These are phyloP conservation scores for Angomonas deanei DNA, from an alignment of 208 protist species.

Conservation along the genomic window DNA sequence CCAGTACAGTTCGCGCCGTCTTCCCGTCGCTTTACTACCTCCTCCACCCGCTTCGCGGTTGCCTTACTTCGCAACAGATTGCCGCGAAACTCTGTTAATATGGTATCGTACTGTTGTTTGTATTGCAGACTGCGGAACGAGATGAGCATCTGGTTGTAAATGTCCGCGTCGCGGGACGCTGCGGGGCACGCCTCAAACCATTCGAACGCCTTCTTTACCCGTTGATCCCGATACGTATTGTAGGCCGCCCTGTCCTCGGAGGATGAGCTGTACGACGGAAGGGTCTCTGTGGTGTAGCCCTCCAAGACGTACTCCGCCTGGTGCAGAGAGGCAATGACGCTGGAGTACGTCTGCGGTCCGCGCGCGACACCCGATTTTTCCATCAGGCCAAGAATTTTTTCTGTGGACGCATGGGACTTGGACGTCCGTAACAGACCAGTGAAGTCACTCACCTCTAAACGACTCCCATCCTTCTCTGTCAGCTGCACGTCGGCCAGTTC, in stretches of 20 bases:
- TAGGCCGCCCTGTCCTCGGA: constrained; percentile 7
- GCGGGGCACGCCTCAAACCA: constrained; percentile 59
- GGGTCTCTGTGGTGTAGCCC: constrained; percentile 19
- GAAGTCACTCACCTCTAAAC: constrained; percentile 69
- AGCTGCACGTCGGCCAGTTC: too few relatives aligned
- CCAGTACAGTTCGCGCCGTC: background rate
- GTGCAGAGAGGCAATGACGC: constrained; percentile 60
- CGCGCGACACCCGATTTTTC: constrained; percentile 34
- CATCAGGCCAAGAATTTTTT: constrained; percentile 61
- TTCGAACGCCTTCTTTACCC: constrained; percentile 31
- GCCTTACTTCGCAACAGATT: constrained; percentile 17
- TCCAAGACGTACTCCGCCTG: constrained; percentile 56
- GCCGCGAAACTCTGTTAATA: constrained; percentile 60
- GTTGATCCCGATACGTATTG: constrained; percentile 53
- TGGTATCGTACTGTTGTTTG: constrained; percentile 32
- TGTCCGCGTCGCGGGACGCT: constrained; percentile 27
- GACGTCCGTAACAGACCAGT: constrained; percentile 53
- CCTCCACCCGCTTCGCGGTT: background rate
- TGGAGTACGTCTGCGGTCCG: constrained; percentile 42
- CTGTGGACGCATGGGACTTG: constrained; percentile 24
- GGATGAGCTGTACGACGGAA: background rate
- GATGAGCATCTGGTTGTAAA: constrained; percentile 80
- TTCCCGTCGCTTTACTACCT: background rate
- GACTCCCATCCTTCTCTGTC: background rate
- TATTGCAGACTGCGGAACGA: constrained; percentile 46